Evolutionary conservation across 805 yeast genomes (phyloP), one percentile per base, ranked within the genome.

Genomic region (Nakazawaea peltata): DNA sequence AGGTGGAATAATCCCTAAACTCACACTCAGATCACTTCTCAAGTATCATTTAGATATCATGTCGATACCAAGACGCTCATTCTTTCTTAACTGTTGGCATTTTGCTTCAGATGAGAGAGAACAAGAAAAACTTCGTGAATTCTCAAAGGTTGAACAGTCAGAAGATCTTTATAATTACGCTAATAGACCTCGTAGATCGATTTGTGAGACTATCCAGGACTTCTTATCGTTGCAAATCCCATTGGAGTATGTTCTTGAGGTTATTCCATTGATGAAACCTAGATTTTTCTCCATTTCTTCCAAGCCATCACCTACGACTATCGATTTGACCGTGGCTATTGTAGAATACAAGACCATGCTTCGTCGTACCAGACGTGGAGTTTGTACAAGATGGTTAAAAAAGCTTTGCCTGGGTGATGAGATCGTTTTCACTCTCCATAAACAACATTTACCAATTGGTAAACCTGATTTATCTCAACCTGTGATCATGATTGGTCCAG

Each of bases 151-250:
- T 33, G 80, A 80, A 29, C 86, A 83, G 33, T 71, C 81, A 34
- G 87, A 90, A 51, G 95, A 84, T 36, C 57, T 88, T 30, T 90
- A 77, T 53, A 79, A 90, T 54, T 92, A 92, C 55, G 94, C 94
- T n/a, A 83, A 86, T 51, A 63, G 97, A 40, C 97, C 97, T 4
- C 68, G 96, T 43, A 57, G 99, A 44, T 86, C 95, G 33, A 70
- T 88, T 4, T 51, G 87, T 16, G 99, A 92, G 53, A 81, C 83
- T 0, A 53, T 92, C 5, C 68, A 75, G 34, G 99, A 92, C 52
- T 92, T 92, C 51, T 76, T 72, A 42, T 71, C 85, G 4, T 63
- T 92, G 28, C 66, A 58, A 32, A 74, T 92, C 19, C 97, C 98
- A 1, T 51, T 83, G 24, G 80, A 74, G 39, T 80, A 81, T 48